Base-by-base conservation (phyloP, 495 filamentous ascomycete species). In the Aspergillus funiculosus region DNA sequence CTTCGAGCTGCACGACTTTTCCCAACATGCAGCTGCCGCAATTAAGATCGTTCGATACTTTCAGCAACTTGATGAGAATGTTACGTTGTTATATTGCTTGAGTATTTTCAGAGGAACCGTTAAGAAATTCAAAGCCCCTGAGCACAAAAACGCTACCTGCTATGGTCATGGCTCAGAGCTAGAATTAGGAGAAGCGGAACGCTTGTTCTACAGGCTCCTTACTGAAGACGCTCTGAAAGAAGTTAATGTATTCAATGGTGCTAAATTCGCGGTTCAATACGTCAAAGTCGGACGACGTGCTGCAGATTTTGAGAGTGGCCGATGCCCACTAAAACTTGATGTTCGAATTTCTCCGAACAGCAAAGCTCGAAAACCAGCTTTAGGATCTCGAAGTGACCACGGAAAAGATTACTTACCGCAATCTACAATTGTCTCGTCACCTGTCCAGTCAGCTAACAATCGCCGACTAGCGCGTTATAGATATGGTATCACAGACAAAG, bases 371-470 rank as follows among this genome's bases (percentile, higher is more conserved):
- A 46, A 32, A 27, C 43, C 48, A 18, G 50, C 28, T 11, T 28
- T 62, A 63, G 51, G 40, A 51, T 44, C 64, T 56, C 22, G 69
- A 55, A 22, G 62, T 29, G 54, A 52, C 22, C 39, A 58, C 42
- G 29, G 58, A 14, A 46, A 63, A 20, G 53, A 64, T 19, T 61
- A 69, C 13, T 60, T 72, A 55, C 82, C 83, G 15, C 62, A 73
- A 39, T 94, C 91, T 4, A 95, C 91, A 0, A 85, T 88, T 43
- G 76, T 95, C 7, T 89, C 92, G 2, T 95, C 92, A 8, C 91
- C 92, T 5, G 61, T 88, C 3, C 74, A 82, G 58, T 71, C 69
- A 27, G 77, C 69, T 11, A 63, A 74, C 36, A 54, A 74, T 48
- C 71, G 76, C 4, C 69, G 64, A 17, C 52, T 61, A 40, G 66